Evolutionary conservation across 305 asterid species (phyloP).

Genomic region (Lippia alba): DNA sequence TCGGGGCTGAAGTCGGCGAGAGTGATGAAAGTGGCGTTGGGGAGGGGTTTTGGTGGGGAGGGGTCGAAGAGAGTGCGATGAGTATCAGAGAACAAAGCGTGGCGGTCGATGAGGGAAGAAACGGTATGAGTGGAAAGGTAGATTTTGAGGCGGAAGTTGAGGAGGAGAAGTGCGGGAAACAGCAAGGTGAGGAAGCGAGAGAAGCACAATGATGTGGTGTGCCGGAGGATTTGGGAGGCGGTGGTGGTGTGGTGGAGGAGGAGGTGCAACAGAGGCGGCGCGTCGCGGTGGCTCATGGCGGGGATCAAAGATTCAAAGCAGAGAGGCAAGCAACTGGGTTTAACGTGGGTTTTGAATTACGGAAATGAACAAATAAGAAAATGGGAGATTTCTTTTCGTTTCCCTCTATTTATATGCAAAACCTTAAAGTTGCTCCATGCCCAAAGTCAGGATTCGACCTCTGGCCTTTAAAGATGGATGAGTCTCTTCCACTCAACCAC

Average conservation of each 20-base stretch:
- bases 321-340: neutral
- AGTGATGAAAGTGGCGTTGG: conserved; percentile 46
- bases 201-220: conserved; percentile 41
- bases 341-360: conserved; percentile 1
- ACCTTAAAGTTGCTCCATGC: neutral
- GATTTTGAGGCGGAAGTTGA: conserved; percentile 62
- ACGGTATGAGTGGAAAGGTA: conserved; percentile 53
- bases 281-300: conserved; percentile 39
- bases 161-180: conserved; percentile 52
- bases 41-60: conserved; percentile 41
- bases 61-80: conserved; percentile 55
- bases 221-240: conserved; percentile 50
- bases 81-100: conserved; percentile 54
- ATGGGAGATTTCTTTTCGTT: neutral
- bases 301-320: too few species aligned
- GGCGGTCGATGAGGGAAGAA: conserved; percentile 55
- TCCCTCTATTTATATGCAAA: neutral
- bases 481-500: too few species aligned
- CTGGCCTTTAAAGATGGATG: too few species aligned
- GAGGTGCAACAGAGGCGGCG: conserved; percentile 32
- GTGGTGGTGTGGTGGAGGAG: conserved; percentile 46
- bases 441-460: too few species aligned
- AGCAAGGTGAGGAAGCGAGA: conserved; percentile 51
- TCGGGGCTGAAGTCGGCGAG: conserved; percentile 44
- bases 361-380: conserved; percentile 16